These are phyloP conservation scores for Lactarius akahatsu DNA, from an alignment of 768 basidiomycete genomes.

Conservation along the genomic window DNA sequence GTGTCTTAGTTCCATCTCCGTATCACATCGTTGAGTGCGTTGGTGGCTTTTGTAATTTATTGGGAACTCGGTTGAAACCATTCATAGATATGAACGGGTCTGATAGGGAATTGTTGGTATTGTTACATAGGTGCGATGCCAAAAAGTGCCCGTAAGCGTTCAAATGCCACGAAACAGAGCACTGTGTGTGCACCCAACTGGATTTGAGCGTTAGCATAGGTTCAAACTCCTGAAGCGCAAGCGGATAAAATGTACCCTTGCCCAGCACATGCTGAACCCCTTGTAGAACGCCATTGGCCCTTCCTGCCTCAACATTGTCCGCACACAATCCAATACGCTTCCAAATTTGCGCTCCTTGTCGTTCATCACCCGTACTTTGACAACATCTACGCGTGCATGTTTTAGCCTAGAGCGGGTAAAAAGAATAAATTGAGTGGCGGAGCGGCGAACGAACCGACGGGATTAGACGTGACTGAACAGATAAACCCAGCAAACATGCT, in stretches of 20 bases:
- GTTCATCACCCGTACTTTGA: constrained; percentile 42
- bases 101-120: background rate
- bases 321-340: constrained; percentile 36
- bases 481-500: constrained; percentile 40
- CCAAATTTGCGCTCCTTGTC: constrained; percentile 36
- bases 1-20: constrained; percentile 3
- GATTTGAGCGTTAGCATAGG: background rate
- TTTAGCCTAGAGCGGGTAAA: background rate
- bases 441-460: constrained; percentile 33
- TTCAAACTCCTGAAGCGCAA: background rate
- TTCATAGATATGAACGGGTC: background rate
- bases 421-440: background rate
- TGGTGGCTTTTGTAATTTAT: constrained; percentile 23
- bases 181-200: constrained; percentile 41
- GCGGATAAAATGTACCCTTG: constrained; percentile 33
- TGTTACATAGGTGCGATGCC: constrained; percentile 38
- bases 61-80: background rate
- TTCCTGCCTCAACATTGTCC: constrained; percentile 35
- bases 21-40: background rate
- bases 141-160: constrained; percentile 35
- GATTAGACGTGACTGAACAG: constrained; percentile 40
- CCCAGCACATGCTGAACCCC: constrained; percentile 45
- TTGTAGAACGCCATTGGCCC: constrained; percentile 39
- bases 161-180: constrained; percentile 39
- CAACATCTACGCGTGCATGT: constrained; percentile 33